A percentile compares a stretch with the other conserved stretches of the same genome.
These are phyloP conservation scores for Gyrodon lividus DNA, from an alignment of 768 basidiomycete genomes.

Conservation along the genomic window DNA sequence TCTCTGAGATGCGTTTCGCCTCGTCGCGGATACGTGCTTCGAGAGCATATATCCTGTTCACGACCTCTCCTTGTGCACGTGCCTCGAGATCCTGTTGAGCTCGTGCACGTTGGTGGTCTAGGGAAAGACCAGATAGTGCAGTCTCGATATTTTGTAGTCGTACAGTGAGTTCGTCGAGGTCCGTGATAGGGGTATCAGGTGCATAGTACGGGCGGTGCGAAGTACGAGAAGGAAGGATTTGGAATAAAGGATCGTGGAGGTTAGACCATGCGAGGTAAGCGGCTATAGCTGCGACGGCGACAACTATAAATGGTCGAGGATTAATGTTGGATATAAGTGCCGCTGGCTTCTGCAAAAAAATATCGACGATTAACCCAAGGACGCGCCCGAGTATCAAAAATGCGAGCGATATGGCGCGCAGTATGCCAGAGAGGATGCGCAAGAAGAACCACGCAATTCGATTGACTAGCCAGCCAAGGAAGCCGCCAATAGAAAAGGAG, in stretches of 20 bases:
- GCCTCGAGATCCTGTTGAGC: conserved; percentile 52
- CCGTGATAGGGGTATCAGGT: conserved; percentile 59
- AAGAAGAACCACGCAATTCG: conserved; percentile 30
- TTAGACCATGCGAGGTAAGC: conserved; percentile 47
- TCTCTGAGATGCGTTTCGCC: conserved; percentile 49
- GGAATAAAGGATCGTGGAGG: conserved; percentile 37
- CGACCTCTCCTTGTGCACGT: conserved; percentile 49
- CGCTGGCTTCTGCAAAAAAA: conserved; percentile 48
- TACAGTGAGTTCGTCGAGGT: conserved; percentile 62
- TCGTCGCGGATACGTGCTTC: conserved; percentile 52
- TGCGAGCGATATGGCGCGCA: conserved; percentile 32
- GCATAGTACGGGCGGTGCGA: conserved; percentile 43
- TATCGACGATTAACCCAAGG: conserved; percentile 48
- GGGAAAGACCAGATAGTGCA: conserved; percentile 57
- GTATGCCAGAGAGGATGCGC: conserved; percentile 21
- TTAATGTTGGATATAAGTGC: conserved; percentile 37
- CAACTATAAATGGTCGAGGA: conserved; percentile 29
- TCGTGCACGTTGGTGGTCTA: conserved; percentile 51
- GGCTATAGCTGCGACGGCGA: conserved; percentile 41
- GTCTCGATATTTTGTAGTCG: conserved; percentile 65
- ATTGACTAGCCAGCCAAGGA: conserved; percentile 46
- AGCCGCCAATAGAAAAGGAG: conserved; percentile 46
- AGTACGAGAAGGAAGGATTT: conserved; percentile 34
- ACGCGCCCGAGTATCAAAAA: conserved; percentile 47
- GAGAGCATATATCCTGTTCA: conserved; percentile 52